Conservation (phyloP, 768 basidiomycete species). For the Boletellus emodensis region DNA sequence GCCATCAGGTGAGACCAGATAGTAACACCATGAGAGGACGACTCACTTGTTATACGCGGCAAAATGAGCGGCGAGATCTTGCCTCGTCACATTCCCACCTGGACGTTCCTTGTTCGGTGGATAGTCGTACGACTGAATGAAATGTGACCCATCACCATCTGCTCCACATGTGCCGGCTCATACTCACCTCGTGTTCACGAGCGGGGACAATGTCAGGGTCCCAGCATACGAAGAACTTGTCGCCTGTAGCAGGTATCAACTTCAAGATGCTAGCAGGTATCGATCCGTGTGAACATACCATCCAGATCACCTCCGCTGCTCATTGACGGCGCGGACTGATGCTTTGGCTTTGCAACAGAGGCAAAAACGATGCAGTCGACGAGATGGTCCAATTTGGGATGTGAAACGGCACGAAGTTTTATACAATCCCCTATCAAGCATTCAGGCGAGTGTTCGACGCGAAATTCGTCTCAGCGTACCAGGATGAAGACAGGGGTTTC, state of each 20-base stretch:
- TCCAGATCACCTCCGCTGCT: conserved; percentile 67
- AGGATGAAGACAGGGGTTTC: conserved; percentile 69
- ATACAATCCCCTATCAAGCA: conserved; percentile 50
- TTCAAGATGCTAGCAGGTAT: background rate
- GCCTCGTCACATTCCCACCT: conserved; percentile 45
- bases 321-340: conserved; percentile 64
- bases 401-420: conserved; percentile 56
- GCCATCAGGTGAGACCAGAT: background rate
- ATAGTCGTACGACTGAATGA: conserved; percentile 57
- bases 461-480: conserved; percentile 31
- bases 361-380: conserved; percentile 69
- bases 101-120: conserved; percentile 56
- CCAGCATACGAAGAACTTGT: conserved; percentile 69
- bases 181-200: conserved; percentile 48
- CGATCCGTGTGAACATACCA: conserved; percentile 28
- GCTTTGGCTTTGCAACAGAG: conserved; percentile 50
- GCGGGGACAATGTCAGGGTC: conserved; percentile 58
- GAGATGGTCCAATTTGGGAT: conserved; percentile 49
- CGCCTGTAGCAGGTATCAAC: conserved; percentile 37
- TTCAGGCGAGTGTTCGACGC: background rate
- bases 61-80: conserved; percentile 62
- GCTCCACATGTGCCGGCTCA: too few relatives aligned
- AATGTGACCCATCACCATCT: background rate
- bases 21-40: background rate
- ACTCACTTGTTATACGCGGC: conserved; percentile 59